phyloP scores from a whole-genome alignment of 257 asterid genomes.

The Solanum raphanifolium region DNA sequence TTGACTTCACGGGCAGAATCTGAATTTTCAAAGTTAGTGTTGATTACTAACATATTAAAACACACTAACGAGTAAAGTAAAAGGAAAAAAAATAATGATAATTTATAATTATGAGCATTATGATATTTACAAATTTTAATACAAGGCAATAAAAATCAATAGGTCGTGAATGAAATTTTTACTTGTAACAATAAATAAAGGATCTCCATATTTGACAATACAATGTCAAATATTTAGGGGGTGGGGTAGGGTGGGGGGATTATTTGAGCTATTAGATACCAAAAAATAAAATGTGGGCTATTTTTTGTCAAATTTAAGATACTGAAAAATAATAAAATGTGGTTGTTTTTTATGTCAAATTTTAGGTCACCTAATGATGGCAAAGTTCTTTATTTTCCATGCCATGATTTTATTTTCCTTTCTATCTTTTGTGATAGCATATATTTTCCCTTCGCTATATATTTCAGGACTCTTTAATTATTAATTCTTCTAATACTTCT shows the following conservation, averaged over 20 bases:
- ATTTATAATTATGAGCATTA: no score
- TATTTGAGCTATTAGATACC: neutral
- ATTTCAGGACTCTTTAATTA: no score
- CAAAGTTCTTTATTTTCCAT: neutral
- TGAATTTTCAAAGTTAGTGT: no score
- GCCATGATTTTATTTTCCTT: neutral
- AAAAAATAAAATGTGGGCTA: no score
- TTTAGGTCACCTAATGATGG: neutral
- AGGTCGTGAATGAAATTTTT: neutral
- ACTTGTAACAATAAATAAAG: no score
- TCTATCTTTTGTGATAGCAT: neutral
- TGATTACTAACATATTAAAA: neutral
- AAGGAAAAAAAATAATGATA: no score
- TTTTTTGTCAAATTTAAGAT: neutral
- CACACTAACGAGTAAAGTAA: neutral
- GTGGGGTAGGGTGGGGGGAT: neutral
- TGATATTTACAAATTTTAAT: neutral
- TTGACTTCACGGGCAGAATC: no score
- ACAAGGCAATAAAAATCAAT: neutral
- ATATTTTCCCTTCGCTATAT: no score
- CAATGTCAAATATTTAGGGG: neutral
- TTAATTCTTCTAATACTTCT: no score
- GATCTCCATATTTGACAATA: neutral
- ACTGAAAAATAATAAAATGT: neutral
- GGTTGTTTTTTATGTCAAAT: neutral